A percentile compares a stretch with the other conserved stretches of the same genome.
Evolutionary conservation across 176 grass and related monocot species (phyloP).

Genomic region (Rhynchospora pubera): DNA sequence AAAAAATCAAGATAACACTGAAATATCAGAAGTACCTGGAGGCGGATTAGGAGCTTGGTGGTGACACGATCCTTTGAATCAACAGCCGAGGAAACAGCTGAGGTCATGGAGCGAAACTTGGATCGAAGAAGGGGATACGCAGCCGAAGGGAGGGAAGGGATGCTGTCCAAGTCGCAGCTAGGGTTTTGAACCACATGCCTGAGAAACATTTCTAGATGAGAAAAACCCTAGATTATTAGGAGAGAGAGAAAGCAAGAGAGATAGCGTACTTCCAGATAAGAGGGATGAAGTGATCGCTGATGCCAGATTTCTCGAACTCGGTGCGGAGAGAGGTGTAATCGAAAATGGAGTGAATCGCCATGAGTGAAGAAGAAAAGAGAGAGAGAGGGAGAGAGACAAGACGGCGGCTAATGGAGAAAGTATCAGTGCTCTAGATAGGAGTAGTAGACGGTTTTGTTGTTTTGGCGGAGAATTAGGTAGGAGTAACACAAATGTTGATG

Average conservation of each 20-base stretch:
- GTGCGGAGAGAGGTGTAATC: conserved; percentile 50
- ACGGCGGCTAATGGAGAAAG: background rate
- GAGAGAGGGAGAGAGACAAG: too few relatives aligned
- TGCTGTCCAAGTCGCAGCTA: conserved; percentile 53
- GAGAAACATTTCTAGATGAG: background rate
- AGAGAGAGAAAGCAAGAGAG: background rate
- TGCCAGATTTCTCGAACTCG: conserved; percentile 53
- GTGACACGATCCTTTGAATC: conserved; percentile 79
- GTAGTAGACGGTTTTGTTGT: too few relatives aligned
- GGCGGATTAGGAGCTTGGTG: conserved; percentile 82
- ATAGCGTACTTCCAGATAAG: conserved; percentile 71
- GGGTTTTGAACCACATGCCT: conserved; percentile 83
- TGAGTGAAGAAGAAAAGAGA: too few relatives aligned
- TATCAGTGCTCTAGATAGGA: background rate
- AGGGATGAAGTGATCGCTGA: conserved; percentile 67
- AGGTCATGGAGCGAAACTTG: conserved; percentile 69
- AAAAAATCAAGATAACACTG: background rate
- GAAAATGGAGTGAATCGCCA: conserved; percentile 78
- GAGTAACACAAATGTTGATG: too few relatives aligned
- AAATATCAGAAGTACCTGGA: conserved; percentile 44
- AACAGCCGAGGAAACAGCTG: conserved; percentile 49
- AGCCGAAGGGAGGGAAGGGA: conserved; percentile 58
- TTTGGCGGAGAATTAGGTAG: too few relatives aligned
- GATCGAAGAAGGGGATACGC: conserved; percentile 60
- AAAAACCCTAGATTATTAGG: background rate